Percentiles rank a stretch among this genome's conserved stretches.
phyloP scores from a whole-genome alignment of 768 basidiomycete species.

The Tylopilus subfusipes region DNA sequence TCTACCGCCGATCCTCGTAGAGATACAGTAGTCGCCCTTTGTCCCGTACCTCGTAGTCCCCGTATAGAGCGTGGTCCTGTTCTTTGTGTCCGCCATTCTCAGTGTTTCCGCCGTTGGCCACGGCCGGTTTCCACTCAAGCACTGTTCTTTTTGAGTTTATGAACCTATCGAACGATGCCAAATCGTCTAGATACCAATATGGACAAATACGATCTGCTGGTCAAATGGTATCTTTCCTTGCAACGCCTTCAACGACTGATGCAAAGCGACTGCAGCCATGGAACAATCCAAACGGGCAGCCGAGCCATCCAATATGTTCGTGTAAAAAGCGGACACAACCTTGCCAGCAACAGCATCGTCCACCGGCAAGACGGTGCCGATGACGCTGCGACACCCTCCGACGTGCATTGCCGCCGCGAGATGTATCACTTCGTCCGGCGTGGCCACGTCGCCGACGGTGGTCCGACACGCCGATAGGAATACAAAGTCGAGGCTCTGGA shows the following conservation, averaged over 20 bases:
- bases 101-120: too few relatives aligned
- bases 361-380: conserved; percentile 24
- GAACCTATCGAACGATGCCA: too few relatives aligned
- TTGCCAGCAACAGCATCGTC: conserved; percentile 6
- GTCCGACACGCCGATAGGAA: conserved; percentile 29
- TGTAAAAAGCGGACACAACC: conserved; percentile 8
- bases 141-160: too few relatives aligned
- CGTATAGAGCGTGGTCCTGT: too few relatives aligned
- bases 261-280: conserved; percentile 1
- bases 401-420: neutral
- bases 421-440: conserved; percentile 22
- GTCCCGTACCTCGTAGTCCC: too few relatives aligned
- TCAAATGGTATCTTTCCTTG: conserved; percentile 4
- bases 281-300: neutral
- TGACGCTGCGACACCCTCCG: conserved; percentile 20
- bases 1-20: too few relatives aligned
- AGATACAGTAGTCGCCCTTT: too few relatives aligned
- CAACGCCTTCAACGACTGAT: neutral
- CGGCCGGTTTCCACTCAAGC: too few relatives aligned
- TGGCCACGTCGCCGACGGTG: conserved; percentile 12
- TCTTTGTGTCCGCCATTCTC: too few relatives aligned
- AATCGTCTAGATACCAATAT: neutral
- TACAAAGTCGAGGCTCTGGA: conserved; percentile 4
- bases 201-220: conserved; percentile 4
- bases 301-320: neutral